Evolutionary conservation across 768 basidiomycete genomes (phyloP).

Genomic region (Tricholoma saponaceum): DNA sequence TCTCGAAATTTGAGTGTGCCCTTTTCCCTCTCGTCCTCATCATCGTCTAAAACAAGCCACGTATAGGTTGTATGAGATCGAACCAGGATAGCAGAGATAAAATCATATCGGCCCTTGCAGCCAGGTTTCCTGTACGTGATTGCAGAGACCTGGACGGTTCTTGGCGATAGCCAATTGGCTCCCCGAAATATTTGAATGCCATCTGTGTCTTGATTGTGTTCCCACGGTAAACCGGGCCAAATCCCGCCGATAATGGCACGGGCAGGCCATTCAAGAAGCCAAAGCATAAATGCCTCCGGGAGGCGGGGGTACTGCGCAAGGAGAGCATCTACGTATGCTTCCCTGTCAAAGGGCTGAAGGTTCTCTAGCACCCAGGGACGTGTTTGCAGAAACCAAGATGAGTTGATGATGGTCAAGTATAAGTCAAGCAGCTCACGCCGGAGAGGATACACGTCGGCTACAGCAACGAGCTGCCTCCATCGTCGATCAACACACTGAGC

Average conservation of each 20-base stretch:
- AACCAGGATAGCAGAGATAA: too few species aligned
- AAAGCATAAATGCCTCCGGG: neutral
- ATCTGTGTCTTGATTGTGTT: neutral
- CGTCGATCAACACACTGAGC: neutral
- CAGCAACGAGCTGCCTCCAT: neutral
- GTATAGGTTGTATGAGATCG: too few species aligned
- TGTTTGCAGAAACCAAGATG: neutral
- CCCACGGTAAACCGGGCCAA: neutral
- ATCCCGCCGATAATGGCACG: neutral
- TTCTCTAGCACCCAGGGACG: neutral
- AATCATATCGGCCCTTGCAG: too few species aligned
- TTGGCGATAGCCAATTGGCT: neutral
- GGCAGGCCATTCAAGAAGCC: neutral
- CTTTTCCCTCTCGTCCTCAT: too few species aligned
- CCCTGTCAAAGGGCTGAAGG: neutral
- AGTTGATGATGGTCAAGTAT: neutral
- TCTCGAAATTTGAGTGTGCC: too few species aligned
- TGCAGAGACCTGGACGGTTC: too few species aligned
- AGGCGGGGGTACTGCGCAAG: neutral
- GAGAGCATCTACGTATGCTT: neutral
- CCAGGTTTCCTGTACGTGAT: too few species aligned
- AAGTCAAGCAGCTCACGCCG: neutral
- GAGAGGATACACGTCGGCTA: neutral
- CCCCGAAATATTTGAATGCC: neutral
- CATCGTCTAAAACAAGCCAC: too few species aligned